Evolutionary conservation across 108 stramenopile species (phyloP), one percentile per base, ranked within the genome.

Genomic region (Fragilaria radians): DNA sequence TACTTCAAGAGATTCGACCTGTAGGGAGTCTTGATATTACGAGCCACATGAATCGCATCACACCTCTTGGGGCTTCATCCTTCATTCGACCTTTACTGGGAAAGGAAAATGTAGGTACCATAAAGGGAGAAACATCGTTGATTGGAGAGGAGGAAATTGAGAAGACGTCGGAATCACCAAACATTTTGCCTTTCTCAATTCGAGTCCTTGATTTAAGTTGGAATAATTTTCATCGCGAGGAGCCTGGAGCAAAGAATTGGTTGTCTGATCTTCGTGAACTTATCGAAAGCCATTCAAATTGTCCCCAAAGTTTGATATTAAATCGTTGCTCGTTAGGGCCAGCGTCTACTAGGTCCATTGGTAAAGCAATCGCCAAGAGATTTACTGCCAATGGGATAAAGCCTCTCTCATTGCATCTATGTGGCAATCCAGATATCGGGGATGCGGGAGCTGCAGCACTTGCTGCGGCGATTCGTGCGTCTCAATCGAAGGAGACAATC

Each of bases 401-500:
- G 17, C 63, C 67, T 46, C 52, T 80, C 48, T 80, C 58, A 26
- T 53, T 69, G 48, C 50, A 54, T 48, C 49, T 91, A 51, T 70
- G 80, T 14, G 66, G 82, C 4, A 91, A 91, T 62, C 57, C 62
- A n/a, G 78, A 36, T 29, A 71, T 91, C 61, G 86, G 86, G 1
- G 86, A 91, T 72, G 72, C 72, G 7, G 90, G 90, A 53, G 68
- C 69, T 18, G 82, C 85, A 1, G 85, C 86, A n/a, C 45, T 91
- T 31, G 82, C 84, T 31, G 85, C 90, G 7, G 90, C 86, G 1
- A 66, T 91, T 48, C 72, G 84, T 19, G 23, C 7, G 22, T 29
- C 55, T n/a, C 32, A 1, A 32, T 14, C 48, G 23, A 14, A 48
- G 22, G 45, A 14, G 1, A 46, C 46, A 21, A 30, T 88, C 26